These are phyloP conservation scores for Cystobasidium tubakii DNA, from an alignment of 768 basidiomycete species.

Conservation along the genomic window DNA sequence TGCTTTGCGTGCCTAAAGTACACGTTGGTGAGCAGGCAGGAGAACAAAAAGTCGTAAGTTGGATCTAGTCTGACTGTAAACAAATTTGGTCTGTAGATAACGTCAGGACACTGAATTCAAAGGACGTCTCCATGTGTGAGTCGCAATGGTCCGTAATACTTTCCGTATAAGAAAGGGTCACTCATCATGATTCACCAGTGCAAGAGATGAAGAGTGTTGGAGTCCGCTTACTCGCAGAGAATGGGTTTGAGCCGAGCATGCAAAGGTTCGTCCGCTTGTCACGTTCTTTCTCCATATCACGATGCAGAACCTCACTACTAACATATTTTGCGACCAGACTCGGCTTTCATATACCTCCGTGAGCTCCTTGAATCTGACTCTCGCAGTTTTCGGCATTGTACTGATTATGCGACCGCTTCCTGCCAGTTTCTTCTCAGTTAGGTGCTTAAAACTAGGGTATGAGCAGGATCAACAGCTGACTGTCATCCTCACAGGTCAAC, in stretches of 20 bases:
- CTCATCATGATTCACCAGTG: slow-evolving; percentile 48
- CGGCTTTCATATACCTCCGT: slow-evolving; percentile 74
- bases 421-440: slow-evolving; percentile 56
- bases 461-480: neutral
- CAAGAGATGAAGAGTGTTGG: slow-evolving; percentile 57
- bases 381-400: neutral
- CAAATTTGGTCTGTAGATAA: slow-evolving; percentile 53
- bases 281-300: slow-evolving; percentile 23
- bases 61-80: neutral
- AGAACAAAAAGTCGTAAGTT: slow-evolving; percentile 20
- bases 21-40: slow-evolving; percentile 49
- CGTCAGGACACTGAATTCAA: slow-evolving; percentile 54
- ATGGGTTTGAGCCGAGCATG: slow-evolving; percentile 51
- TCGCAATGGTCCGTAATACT: neutral
- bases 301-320: neutral
- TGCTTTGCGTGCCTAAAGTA: slow-evolving; percentile 50
- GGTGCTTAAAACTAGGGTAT: too few species aligned
- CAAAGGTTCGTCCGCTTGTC: slow-evolving; percentile 54
- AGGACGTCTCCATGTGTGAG: slow-evolving; percentile 57
- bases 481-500: slow-evolving; percentile 49
- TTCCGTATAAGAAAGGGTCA: neutral
- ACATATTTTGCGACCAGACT: slow-evolving; percentile 53
- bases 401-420: neutral
- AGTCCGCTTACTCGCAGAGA: slow-evolving; percentile 55
- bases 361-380: neutral